Conservation (phyloP, 106 monocot species). For the Agapanthus africanus region DNA sequence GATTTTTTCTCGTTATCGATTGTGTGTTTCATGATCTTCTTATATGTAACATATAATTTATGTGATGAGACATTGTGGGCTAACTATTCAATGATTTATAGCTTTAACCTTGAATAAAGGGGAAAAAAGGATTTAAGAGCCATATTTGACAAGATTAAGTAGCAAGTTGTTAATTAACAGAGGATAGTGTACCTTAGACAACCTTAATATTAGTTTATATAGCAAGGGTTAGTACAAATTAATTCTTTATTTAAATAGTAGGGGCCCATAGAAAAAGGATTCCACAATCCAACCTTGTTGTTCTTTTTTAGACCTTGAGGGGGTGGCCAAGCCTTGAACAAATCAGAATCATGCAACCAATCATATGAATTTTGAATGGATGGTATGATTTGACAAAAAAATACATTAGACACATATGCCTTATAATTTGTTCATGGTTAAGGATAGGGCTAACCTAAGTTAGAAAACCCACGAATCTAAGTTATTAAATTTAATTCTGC, state of each 20-base stretch:
- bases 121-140: too few relatives aligned
- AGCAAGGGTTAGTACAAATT: too few relatives aligned
- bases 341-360: constrained; percentile 14
- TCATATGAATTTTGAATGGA: constrained; percentile 4
- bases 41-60: too few relatives aligned
- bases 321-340: neutral
- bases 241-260: neutral
- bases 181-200: constrained; percentile 4
- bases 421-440: constrained; percentile 1
- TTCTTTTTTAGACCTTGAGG: neutral
- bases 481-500: too few relatives aligned
- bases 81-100: too few relatives aligned
- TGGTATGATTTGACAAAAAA: constrained; percentile 9
- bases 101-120: too few relatives aligned
- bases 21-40: too few relatives aligned
- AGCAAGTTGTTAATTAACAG: neutral
- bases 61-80: too few relatives aligned
- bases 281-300: constrained; percentile 1
- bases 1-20: too few relatives aligned
- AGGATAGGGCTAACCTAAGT: neutral
- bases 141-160: too few relatives aligned
- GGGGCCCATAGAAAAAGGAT: neutral
- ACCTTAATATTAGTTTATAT: neutral
- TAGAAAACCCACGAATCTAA: constrained; percentile 2
- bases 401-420: neutral